Evolutionary conservation across 345 rosid genomes (phyloP), one percentile per base, ranked within the genome.

Genomic region (Erysimum cheiranthoides): DNA sequence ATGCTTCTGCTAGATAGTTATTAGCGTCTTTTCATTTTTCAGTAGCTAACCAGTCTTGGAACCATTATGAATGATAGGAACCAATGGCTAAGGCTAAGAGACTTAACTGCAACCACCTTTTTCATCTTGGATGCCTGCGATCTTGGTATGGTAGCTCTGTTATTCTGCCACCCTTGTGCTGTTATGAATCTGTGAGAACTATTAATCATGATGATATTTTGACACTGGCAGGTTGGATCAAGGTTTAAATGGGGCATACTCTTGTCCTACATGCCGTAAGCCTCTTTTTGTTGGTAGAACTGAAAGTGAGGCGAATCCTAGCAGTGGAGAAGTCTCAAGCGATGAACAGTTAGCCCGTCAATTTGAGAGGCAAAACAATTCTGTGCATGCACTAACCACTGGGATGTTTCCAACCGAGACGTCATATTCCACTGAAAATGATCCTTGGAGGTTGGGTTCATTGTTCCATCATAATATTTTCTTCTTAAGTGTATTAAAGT

Each of bases 61-160:
- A 62, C 71, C 35, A 51, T 73, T 50, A 25, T 11, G 50, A 73
- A 81, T 80, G 71, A 52, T 85, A 90, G 96, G 97, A 92, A 84
- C 91, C 96, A 58, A 92, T 92, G 97, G 93, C 87, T 59, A 90
- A 87, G 88, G 96, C 94, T 38, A 92, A 92, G 83, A 88, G 69
- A 82, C 88, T 92, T 46, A 76, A 83, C 46, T 92, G 96, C 82
- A 86, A 77, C 68, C 97, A 92, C 79, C 89, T 90, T 50, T 90
- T 88, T 59, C 97, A 92, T 85, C 96, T 90, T 70, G 88, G 84
- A 54, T 90, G 97, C 86, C 82, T 92, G 90, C 85, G 91, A 85
- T 92, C 96, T 58, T 92, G 96, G 96, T 92, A 86, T 47, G 80
- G 51, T 58, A 63, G 25, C 30, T 59, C 43, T 6, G 2, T 61